Percentiles rank a stretch among this genome's conserved stretches.
Conservation (phyloP, 306 rosid species). For the Astragalus membranaceus region DNA sequence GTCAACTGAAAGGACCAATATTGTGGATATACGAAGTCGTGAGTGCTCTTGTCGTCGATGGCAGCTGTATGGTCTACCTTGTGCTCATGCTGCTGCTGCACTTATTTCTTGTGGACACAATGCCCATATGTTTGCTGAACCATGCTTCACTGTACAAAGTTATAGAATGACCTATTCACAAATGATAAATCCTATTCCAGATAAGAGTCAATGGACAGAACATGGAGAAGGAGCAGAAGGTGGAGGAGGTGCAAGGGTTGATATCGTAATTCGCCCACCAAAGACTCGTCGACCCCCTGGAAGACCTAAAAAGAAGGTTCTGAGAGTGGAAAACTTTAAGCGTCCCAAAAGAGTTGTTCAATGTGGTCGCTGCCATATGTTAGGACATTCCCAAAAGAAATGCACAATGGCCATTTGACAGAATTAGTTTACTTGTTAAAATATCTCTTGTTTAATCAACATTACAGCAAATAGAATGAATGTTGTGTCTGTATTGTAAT, state of each 20-base stretch:
- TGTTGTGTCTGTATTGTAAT: conserved; percentile 52
- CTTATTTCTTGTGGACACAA: conserved; percentile 90
- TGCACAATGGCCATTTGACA: conserved; percentile 73
- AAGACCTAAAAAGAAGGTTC: conserved; percentile 93
- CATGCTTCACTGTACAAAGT: conserved; percentile 80
- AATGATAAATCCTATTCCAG: conserved; percentile 68
- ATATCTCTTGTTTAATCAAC: conserved; percentile 22
- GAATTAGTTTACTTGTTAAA: conserved; percentile 31
- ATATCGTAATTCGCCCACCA: conserved; percentile 69
- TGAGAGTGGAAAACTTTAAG: conserved; percentile 81
- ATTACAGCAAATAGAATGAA: conserved; percentile 36
- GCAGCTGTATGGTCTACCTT: conserved; percentile 95
- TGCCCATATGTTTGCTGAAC: conserved; percentile 82
- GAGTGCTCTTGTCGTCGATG: conserved; percentile 94
- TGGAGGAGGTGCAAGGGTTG: conserved; percentile 64
- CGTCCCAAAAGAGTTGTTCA: conserved; percentile 96
- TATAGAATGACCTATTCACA: conserved; percentile 77
- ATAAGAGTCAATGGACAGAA: conserved; percentile 75
- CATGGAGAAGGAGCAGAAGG: conserved; percentile 73
- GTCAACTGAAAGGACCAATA: conserved; percentile 93
- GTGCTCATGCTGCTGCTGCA: conserved; percentile 99
- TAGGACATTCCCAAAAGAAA: conserved; percentile 98
- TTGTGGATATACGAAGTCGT: conserved; percentile 82
- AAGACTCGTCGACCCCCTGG: conserved; percentile 96
- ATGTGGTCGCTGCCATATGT: conserved; percentile 97